Conservation (phyloP, 495 filamentous ascomycete species). For the Apiosordaria backusii region DNA sequence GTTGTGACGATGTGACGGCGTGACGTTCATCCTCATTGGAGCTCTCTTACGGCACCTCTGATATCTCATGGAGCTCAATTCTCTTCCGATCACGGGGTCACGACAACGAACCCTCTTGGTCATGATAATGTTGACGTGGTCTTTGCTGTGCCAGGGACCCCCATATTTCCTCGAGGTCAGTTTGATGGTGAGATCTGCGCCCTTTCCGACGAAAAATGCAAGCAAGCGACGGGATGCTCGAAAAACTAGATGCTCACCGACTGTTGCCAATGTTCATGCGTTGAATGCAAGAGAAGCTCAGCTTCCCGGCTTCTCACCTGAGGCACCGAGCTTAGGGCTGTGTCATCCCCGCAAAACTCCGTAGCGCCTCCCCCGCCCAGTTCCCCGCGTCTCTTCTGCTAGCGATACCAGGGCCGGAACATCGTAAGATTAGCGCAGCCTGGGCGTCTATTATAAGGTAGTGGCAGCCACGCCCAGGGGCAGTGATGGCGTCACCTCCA, state of each 20-base stretch:
- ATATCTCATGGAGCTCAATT: background rate
- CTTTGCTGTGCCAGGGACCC: background rate
- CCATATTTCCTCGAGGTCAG: background rate
- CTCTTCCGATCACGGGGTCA: conserved; percentile 1
- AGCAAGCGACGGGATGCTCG: background rate
- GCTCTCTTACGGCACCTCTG: background rate
- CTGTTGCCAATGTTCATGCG: conserved; percentile 3
- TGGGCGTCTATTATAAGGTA: background rate
- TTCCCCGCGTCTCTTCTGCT: background rate
- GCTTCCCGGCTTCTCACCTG: background rate
- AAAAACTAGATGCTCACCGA: background rate
- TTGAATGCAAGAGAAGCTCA: conserved; percentile 3
- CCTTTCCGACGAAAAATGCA: background rate
- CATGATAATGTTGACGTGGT: conserved; percentile 1
- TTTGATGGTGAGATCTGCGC: background rate
- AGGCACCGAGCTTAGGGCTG: background rate
- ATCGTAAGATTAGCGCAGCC: background rate
- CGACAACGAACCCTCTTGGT: background rate
- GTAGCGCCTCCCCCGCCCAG: background rate
- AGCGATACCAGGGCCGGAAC: background rate
- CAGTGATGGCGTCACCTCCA: background rate
- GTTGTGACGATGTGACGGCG: background rate
- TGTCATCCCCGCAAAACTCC: background rate
- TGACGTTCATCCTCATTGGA: background rate
- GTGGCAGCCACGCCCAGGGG: background rate